Conservation (phyloP, 2,329 filamentous ascomycete genomes). For the Ceratocystis destructans region DNA sequence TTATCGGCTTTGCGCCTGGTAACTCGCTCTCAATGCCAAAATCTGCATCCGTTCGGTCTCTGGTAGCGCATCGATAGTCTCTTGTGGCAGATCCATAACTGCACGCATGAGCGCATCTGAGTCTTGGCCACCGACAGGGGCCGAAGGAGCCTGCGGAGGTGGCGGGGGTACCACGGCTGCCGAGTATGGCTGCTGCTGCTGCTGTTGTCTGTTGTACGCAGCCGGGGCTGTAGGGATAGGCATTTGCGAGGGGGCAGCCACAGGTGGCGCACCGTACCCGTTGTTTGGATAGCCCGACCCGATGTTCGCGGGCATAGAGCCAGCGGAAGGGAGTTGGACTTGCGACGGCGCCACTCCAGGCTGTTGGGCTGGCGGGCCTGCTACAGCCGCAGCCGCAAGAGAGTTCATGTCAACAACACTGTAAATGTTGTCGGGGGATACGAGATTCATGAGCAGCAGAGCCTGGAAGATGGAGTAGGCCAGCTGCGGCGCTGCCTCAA, state of each 20-base stretch:
- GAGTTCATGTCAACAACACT: constrained; percentile 56
- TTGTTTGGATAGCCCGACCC: constrained; percentile 25
- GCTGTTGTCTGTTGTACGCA: constrained; percentile 26
- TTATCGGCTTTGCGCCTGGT: constrained; percentile 25
- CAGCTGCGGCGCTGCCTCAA: constrained; percentile 80
- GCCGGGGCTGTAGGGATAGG: constrained; percentile 23
- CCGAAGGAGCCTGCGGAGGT: constrained; percentile 26
- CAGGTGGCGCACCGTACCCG: constrained; percentile 27
- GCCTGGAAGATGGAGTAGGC: constrained; percentile 93
- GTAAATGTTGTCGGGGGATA: constrained; percentile 69
- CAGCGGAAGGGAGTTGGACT: background rate
- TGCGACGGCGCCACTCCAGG: constrained; percentile 23
- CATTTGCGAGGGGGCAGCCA: background rate
- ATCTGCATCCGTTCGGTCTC: constrained; percentile 67
- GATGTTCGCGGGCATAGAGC: background rate
- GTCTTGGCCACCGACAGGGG: constrained; percentile 35
- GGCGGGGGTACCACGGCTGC: constrained; percentile 22
- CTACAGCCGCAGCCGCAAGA: constrained; percentile 29
- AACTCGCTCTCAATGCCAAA: constrained; percentile 56
- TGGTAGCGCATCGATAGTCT: constrained; percentile 65
- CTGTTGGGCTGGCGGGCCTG: constrained; percentile 24
- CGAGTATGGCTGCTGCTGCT: constrained; percentile 24
- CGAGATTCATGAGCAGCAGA: constrained; percentile 79
- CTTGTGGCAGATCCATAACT: constrained; percentile 65
- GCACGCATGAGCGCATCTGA: constrained; percentile 65